Conservation (phyloP, 2,329 filamentous ascomycete species). For the Colletotrichum theobromicola region DNA sequence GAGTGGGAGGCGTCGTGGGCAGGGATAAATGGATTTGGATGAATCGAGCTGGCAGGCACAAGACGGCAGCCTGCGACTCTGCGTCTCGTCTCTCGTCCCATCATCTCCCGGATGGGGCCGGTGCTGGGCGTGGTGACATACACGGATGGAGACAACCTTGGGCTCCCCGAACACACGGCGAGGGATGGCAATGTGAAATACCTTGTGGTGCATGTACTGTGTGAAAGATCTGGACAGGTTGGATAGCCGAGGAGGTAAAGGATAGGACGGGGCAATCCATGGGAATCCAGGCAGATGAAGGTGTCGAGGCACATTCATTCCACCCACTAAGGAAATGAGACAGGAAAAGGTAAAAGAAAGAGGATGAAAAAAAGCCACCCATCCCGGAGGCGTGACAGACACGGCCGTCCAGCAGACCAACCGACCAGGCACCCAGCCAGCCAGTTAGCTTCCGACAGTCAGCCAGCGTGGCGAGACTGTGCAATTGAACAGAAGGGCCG, state of each 20-base stretch:
- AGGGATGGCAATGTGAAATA: not conserved
- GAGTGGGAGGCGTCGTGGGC: not conserved
- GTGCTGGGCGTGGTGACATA: slow-evolving; percentile 6
- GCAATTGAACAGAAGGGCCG: not conserved
- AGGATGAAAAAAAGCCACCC: not conserved
- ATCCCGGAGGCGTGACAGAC: not conserved
- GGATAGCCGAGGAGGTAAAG: not conserved
- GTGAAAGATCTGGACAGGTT: not conserved
- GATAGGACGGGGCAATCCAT: not conserved
- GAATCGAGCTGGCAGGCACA: not conserved
- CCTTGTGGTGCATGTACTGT: not conserved
- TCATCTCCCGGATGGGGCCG: slow-evolving; percentile 18
- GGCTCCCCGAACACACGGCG: not conserved
- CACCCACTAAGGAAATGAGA: not conserved
- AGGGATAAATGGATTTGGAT: not conserved
- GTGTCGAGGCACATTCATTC: slow-evolving; percentile 8
- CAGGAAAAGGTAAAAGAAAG: not conserved
- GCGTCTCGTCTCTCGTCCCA: slow-evolving; percentile 17
- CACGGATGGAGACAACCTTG: slow-evolving; percentile 1
- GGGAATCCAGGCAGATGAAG: slow-evolving; percentile 13
- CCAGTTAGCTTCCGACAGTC: not conserved
- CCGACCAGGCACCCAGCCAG: not conserved
- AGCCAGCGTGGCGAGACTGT: not conserved
- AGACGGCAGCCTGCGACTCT: not conserved
- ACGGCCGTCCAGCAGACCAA: not conserved